Evolutionary conservation across 2,329 filamentous ascomycete genomes (phyloP), one percentile per base, ranked within the genome.

Genomic region (Incumbomyces delicatus): DNA sequence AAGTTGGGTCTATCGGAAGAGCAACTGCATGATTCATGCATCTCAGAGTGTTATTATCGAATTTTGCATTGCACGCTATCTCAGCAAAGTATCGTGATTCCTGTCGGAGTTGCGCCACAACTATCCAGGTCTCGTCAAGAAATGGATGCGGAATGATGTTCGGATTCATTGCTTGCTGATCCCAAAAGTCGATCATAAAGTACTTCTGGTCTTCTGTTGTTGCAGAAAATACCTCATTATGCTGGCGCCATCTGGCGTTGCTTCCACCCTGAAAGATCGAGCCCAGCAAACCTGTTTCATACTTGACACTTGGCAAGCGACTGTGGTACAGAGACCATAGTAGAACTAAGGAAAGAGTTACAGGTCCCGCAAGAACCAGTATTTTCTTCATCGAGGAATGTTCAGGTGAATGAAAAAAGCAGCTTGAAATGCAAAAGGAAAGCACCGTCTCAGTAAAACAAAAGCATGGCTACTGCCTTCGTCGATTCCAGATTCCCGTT

Each of bases 111-210:
- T 78, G 75, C 3, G 73, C 73, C 3, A 75, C 66, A 18, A 78
- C 65, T 49, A 74, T 69, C 66, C 69, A 80, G 1, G 66, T 71
- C 34, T 74, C 58, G 2, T 65, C 59, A 6, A 65, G 56, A 1
- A 56, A 60, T 2, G 75, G 75, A 55, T 80, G 77, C 0, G 77
- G 75, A 33, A 80, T 67, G 51, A 80, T 70, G 59, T 74, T 80
- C 13, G 77, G 75, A 49, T 79, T 80, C 47, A 73, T 67, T 32
- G 66, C 65, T 6, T 55, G 46, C 5, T 64, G 54, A 30, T 60
- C 59, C 10, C 63, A 66, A 51, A 79, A 76, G 13, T 66, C 59
- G 57, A 80, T 68, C 20, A 53, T 50, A 52, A 77, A 78, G 62
- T 68, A 78, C 29, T 64, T 69, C 30, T 57, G 61, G 52, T 76